Conservation (phyloP, 805 yeast species). For the Candida sanyiensis region DNA sequence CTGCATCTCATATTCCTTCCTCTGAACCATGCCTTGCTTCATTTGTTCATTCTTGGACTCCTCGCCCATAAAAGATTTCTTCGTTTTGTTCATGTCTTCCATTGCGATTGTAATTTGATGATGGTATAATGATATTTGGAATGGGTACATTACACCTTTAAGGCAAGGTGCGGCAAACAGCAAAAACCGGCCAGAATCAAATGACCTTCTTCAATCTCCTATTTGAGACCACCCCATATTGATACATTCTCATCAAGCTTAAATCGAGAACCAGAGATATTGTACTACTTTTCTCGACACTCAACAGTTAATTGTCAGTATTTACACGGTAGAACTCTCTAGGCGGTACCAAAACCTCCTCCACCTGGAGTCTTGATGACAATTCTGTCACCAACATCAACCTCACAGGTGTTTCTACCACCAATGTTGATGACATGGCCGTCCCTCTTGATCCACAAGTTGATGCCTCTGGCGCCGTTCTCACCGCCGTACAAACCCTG, state of each 20-base stretch:
- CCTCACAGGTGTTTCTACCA: slow-evolving; percentile 61
- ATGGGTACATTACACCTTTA: too few species aligned
- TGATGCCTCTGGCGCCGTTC: slow-evolving; percentile 68
- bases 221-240: too few species aligned
- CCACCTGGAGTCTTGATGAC: slow-evolving; percentile 79
- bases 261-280: background rate
- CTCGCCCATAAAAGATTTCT: background rate
- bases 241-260: background rate
- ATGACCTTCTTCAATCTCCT: too few species aligned
- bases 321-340: too few species aligned
- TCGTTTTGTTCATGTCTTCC: slow-evolving; percentile 5
- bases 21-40: too few species aligned
- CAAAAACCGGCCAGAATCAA: too few species aligned
- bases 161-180: too few species aligned
- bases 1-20: too few species aligned
- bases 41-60: background rate
- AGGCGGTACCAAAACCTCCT: slow-evolving; percentile 65
- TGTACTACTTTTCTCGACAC: too few species aligned
- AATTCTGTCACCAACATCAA: slow-evolving; percentile 59
- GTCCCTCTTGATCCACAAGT: slow-evolving; percentile 42
- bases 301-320: too few species aligned
- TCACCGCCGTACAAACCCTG: slow-evolving; percentile 83
- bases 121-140: too few species aligned
- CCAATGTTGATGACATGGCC: slow-evolving; percentile 47
- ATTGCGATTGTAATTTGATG: too few species aligned